Evolutionary conservation across 805 yeast genomes (phyloP).

Genomic region (Ogataea saltuana): DNA sequence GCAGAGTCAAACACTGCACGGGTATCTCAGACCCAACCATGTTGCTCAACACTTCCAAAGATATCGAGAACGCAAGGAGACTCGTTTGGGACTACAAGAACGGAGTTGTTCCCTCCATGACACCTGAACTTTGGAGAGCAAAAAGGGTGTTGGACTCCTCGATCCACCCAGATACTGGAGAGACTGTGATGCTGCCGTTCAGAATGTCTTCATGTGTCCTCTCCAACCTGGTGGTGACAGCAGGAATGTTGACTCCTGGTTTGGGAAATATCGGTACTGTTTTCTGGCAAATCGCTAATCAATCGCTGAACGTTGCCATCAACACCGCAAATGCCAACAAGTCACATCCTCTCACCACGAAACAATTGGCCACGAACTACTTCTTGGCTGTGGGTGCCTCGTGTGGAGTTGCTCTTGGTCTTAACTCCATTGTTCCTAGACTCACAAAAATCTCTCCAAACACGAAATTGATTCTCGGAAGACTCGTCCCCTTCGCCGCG

Average conservation of each 20-base stretch:
- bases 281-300: constrained; percentile 98
- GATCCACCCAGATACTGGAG: constrained; percentile 95
- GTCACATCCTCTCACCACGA: constrained; percentile 82
- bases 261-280: constrained; percentile 86
- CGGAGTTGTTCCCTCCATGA: constrained; percentile 64
- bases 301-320: constrained; percentile 93
- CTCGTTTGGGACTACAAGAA: constrained; percentile 70
- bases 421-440: constrained; percentile 87
- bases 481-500: constrained; percentile 97
- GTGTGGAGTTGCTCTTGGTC: constrained; percentile 92
- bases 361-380: constrained; percentile 77
- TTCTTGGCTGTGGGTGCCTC: constrained; percentile 90
- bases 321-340: constrained; percentile 96
- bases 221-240: constrained; percentile 91
- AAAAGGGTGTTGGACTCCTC: constrained; percentile 87
- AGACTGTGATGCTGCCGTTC: constrained; percentile 88
- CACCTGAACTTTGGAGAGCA: constrained; percentile 85
- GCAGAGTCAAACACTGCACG: constrained; percentile 92
- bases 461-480: constrained; percentile 70
- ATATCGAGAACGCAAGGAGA: constrained; percentile 63
- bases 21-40: constrained; percentile 90
- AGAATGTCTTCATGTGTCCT: constrained; percentile 96
- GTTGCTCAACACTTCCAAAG: constrained; percentile 69
- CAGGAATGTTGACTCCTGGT: constrained; percentile 96
- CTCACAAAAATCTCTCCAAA: constrained; percentile 67